These are phyloP conservation scores for Claviceps maximensis DNA, from an alignment of 2,329 filamentous ascomycete species.

Conservation along the genomic window DNA sequence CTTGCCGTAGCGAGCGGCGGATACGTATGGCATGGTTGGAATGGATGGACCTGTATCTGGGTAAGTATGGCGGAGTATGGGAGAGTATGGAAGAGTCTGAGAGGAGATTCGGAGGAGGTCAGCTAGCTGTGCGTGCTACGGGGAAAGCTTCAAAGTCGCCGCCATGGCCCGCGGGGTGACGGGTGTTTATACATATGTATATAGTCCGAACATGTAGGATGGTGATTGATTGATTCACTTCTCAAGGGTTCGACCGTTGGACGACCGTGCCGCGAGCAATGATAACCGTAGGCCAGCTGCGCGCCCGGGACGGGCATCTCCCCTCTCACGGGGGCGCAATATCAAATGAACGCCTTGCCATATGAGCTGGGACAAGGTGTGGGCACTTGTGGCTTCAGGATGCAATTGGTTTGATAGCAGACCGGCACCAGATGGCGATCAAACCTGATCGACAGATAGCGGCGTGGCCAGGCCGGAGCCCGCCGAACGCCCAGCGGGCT, in stretches of 20 bases:
- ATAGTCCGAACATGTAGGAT: background rate
- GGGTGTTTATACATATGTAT: background rate
- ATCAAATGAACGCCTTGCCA: no score
- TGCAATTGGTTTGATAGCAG: background rate
- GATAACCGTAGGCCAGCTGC: background rate
- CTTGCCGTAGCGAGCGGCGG: slow-evolving; percentile 71
- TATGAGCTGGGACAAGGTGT: background rate
- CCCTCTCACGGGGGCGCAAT: background rate
- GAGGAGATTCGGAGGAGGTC: background rate
- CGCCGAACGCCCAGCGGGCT: slow-evolving; percentile 14
- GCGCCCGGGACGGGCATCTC: background rate
- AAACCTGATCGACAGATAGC: background rate
- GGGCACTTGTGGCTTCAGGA: background rate
- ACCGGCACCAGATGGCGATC: no score
- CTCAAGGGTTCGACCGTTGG: no score
- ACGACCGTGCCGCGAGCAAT: background rate
- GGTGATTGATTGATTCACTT: background rate
- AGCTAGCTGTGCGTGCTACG: background rate
- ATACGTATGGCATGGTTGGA: slow-evolving; percentile 37
- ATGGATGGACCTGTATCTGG: background rate
- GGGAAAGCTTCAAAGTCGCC: background rate
- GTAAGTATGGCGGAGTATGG: background rate
- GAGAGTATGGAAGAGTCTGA: no score
- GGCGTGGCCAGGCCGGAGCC: slow-evolving; percentile 10
- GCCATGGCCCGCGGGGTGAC: background rate